These are phyloP conservation scores for Pouteria glomerata DNA, from an alignment of 148 eudicot species.

Conservation along the genomic window DNA sequence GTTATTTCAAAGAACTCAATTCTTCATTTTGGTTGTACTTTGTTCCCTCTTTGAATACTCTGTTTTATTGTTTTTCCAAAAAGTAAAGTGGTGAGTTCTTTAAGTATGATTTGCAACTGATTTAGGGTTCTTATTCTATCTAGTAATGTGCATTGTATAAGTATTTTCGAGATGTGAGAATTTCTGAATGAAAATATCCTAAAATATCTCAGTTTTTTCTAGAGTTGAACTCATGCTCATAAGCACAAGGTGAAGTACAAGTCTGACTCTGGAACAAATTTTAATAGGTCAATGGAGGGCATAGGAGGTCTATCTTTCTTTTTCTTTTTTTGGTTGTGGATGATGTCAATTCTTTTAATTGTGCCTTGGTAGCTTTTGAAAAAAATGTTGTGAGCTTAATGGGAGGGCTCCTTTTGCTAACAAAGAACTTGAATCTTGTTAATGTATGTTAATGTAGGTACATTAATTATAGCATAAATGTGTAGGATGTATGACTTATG, in stretches of 20 bases:
- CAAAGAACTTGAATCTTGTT: constrained; percentile 1
- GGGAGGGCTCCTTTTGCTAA: background rate
- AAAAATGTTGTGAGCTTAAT: background rate
- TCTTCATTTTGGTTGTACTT: background rate
- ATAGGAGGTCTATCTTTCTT: too few relatives aligned
- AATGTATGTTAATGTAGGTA: too few relatives aligned
- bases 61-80: too few relatives aligned
- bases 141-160: too few relatives aligned
- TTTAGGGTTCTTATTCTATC: too few relatives aligned
- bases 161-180: background rate
- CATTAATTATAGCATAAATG: too few relatives aligned
- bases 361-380: background rate
- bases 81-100: too few relatives aligned
- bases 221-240: background rate
- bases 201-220: background rate
- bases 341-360: background rate
- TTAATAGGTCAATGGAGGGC: background rate
- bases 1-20: background rate
- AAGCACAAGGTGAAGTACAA: background rate
- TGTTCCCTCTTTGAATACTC: background rate
- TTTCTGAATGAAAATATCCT: background rate
- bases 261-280: background rate
- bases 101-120: too few relatives aligned
- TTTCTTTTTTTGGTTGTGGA: background rate
- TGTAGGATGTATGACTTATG: too few relatives aligned